Evolutionary conservation across 2,329 filamentous ascomycete genomes (phyloP).

Genomic region (Aaosphaeria pasadenensis): DNA sequence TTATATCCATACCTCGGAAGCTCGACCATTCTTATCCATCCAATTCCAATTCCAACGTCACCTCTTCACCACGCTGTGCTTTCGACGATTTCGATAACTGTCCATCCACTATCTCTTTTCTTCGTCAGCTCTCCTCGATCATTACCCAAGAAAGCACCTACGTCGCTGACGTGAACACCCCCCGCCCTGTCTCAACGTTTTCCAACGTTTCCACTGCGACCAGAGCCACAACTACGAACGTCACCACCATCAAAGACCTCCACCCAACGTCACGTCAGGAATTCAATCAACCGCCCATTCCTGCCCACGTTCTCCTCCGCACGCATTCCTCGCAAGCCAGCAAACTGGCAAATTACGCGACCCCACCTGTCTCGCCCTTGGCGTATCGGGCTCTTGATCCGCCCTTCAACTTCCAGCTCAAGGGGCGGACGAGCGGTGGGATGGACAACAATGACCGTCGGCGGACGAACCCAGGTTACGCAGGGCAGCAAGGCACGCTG

Average conservation of each 20-base stretch:
- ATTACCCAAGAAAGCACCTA: no score
- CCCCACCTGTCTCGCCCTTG: slow-evolving; percentile 63
- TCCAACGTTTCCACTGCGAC: no score
- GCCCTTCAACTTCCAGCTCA: slow-evolving; percentile 54
- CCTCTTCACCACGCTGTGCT: slow-evolving; percentile 7
- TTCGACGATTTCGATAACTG: no score
- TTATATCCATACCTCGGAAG: slow-evolving; percentile 35
- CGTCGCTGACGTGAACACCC: no score
- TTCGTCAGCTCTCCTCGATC: no score
- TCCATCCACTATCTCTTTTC: neutral
- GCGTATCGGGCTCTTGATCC: slow-evolving; percentile 60
- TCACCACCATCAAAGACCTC: no score
- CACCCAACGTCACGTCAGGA: no score
- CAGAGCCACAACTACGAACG: no score
- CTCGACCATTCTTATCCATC: slow-evolving; percentile 24
- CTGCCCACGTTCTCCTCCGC: slow-evolving; percentile 9
- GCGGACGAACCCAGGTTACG: slow-evolving; percentile 70
- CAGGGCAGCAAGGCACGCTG: slow-evolving; percentile 49
- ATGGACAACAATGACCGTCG: slow-evolving; percentile 78
- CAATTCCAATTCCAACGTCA: slow-evolving; percentile 27
- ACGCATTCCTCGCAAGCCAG: slow-evolving; percentile 36
- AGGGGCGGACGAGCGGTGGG: slow-evolving; percentile 52
- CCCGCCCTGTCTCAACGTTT: no score
- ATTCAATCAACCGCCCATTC: neutral
- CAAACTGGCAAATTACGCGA: slow-evolving; percentile 66